phyloP scores from a whole-genome alignment of 257 asterid species.

The Marsdenia floribunda region DNA sequence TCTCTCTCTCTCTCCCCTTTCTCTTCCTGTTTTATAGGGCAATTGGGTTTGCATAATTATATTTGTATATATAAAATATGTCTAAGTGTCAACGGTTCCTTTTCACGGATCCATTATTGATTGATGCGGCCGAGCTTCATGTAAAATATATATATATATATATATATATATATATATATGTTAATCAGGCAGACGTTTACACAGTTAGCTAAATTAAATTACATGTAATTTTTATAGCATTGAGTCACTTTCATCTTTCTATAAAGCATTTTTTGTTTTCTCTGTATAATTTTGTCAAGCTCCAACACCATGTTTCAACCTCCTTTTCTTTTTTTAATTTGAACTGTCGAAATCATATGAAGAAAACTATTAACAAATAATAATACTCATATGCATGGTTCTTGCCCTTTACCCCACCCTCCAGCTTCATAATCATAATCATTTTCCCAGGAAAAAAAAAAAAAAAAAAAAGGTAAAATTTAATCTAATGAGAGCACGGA shows the following conservation, averaged over 20 bases:
- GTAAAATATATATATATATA: background rate
- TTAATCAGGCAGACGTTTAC: background rate
- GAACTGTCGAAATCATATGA: background rate
- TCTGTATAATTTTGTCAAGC: background rate
- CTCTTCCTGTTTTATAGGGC: constrained; percentile 4
- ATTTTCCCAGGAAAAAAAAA: background rate
- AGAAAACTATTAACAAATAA: background rate
- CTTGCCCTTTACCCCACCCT: background rate
- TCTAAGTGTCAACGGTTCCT: constrained; percentile 22
- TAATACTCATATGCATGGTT: background rate
- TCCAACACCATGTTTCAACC: constrained; percentile 7
- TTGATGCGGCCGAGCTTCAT: background rate
- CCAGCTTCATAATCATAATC: background rate
- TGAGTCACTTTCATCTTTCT: constrained; percentile 8
- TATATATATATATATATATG: too few species aligned
- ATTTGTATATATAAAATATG: constrained; percentile 8
- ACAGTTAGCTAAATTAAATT: background rate
- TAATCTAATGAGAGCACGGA: background rate
- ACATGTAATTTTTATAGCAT: background rate
- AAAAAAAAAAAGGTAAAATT: too few species aligned
- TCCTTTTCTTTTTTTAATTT: background rate
- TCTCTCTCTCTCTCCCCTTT: background rate
- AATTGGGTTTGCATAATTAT: constrained; percentile 6
- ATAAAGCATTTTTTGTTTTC: constrained; percentile 5
- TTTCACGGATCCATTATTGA: constrained; percentile 10